These are phyloP conservation scores for Lipomyces sp. DNA, from an alignment of 805 yeast genomes.

Conservation along the genomic window DNA sequence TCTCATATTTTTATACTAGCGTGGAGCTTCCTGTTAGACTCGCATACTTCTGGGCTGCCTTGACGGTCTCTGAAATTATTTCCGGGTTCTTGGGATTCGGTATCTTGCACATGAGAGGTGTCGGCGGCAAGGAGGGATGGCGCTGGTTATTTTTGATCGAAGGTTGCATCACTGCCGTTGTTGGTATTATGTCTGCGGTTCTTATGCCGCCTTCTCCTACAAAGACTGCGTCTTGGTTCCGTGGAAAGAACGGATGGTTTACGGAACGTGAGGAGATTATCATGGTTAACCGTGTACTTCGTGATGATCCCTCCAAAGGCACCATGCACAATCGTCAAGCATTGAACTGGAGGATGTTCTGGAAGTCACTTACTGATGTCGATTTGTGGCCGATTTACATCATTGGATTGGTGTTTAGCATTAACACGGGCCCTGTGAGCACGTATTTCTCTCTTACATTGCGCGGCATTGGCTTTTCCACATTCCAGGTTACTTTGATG, in stretches of 20 bases:
- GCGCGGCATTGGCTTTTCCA: slow-evolving; percentile 50
- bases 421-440: slow-evolving; percentile 41
- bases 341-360: slow-evolving; percentile 43
- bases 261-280: slow-evolving; percentile 56
- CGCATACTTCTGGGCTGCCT: slow-evolving; percentile 53
- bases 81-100: slow-evolving; percentile 50
- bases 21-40: slow-evolving; percentile 53
- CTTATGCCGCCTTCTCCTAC: slow-evolving; percentile 54
- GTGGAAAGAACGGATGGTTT: slow-evolving; percentile 52
- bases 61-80: slow-evolving; percentile 44
- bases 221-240: slow-evolving; percentile 51
- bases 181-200: slow-evolving; percentile 49
- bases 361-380: slow-evolving; percentile 46
- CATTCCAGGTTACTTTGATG: slow-evolving; percentile 51
- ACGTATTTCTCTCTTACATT: slow-evolving; percentile 51
- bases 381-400: slow-evolving; percentile 56
- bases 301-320: slow-evolving; percentile 67
- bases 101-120: slow-evolving; percentile 48
- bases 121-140: slow-evolving; percentile 50
- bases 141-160: slow-evolving; percentile 59
- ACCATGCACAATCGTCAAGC: slow-evolving; percentile 63
- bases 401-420: slow-evolving; percentile 45
- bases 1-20: slow-evolving; percentile 57
- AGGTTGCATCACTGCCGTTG: slow-evolving; percentile 53
- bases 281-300: slow-evolving; percentile 54